These are phyloP conservation scores for Yamadazyma trypodendri DNA, from an alignment of 1,139 yeast genomes.

Conservation along the genomic window DNA sequence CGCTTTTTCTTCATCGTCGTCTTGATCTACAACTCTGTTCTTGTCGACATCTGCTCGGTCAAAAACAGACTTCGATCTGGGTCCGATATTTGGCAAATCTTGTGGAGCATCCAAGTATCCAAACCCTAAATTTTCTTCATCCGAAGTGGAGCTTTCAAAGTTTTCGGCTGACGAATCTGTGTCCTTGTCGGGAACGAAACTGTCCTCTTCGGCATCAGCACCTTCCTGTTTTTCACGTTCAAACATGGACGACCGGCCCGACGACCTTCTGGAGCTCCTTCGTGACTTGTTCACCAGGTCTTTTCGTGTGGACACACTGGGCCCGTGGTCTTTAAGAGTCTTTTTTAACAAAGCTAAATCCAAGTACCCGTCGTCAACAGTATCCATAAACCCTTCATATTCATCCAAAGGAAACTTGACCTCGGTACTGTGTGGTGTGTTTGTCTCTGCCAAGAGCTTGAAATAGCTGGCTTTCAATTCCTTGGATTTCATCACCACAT, in stretches of 20 bases:
- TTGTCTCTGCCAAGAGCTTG: slow-evolving; percentile 23
- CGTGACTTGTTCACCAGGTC: not conserved
- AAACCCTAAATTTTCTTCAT: not conserved
- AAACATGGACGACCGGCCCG: not conserved
- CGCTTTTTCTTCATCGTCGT: slow-evolving; percentile 12
- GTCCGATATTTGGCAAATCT: slow-evolving; percentile 23
- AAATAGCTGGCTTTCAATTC: slow-evolving; percentile 31
- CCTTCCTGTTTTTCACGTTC: not conserved
- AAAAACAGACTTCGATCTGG: slow-evolving; percentile 37
- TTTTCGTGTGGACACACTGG: slow-evolving; percentile 1
- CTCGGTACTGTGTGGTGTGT: slow-evolving; percentile 22
- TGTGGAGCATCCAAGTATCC: slow-evolving; percentile 12
- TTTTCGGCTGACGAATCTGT: slow-evolving; percentile 1
- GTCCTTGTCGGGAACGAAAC: not conserved
- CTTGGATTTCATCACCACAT: slow-evolving; percentile 43
- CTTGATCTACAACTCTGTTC: slow-evolving; percentile 9
- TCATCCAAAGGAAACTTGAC: slow-evolving; percentile 50
- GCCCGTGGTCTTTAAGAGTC: slow-evolving; percentile 18
- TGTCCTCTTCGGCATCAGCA: not conserved
- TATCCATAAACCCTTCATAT: slow-evolving; percentile 73
- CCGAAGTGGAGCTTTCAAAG: not conserved
- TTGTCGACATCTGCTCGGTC: slow-evolving; percentile 26
- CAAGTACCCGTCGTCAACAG: slow-evolving; percentile 60
- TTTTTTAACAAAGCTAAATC: slow-evolving; percentile 56
- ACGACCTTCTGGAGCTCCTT: slow-evolving; percentile 2